Percentiles rank a stretch among this genome's conserved stretches.
Conservation (phyloP, 2,329 filamentous ascomycete species). For the Rutstroemia sp. region DNA sequence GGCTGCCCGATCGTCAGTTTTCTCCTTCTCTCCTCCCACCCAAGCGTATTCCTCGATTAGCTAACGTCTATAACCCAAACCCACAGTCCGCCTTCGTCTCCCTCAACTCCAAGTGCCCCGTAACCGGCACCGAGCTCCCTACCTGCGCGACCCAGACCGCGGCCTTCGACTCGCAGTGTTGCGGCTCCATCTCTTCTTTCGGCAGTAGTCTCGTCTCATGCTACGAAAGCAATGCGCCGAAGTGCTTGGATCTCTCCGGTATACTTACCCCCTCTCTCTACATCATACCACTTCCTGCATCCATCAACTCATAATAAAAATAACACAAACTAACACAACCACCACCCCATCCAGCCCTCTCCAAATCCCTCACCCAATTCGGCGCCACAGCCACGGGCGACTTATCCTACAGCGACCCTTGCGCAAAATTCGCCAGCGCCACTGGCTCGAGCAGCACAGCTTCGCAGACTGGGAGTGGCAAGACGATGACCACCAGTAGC, state of each 20-base stretch:
- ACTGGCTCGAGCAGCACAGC: neutral
- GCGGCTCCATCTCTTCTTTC: neutral
- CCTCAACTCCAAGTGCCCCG: constrained; percentile 3
- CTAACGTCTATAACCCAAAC: neutral
- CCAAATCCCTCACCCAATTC: neutral
- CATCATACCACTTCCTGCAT: neutral
- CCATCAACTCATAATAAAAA: neutral
- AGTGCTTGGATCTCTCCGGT: constrained; percentile 3
- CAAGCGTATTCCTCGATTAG: neutral
- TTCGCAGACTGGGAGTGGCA: neutral
- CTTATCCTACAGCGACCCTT: neutral
- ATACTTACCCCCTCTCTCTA: too few species aligned
- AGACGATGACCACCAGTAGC: neutral
- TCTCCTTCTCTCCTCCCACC: neutral
- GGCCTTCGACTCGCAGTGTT: neutral
- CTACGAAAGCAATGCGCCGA: neutral
- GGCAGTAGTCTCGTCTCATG: neutral
- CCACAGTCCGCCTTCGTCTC: constrained; percentile 5
- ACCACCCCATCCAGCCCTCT: neutral
- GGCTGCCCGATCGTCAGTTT: constrained; percentile 5
- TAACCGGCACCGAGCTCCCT: neutral
- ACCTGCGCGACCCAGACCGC: neutral
- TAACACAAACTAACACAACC: neutral
- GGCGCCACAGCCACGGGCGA: constrained; percentile 1
- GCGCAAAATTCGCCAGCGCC: neutral